A percentile compares a stretch with the other conserved stretches of the same genome.
phyloP scores from a whole-genome alignment of 305 asterid genomes.

The Andrographis paniculata region DNA sequence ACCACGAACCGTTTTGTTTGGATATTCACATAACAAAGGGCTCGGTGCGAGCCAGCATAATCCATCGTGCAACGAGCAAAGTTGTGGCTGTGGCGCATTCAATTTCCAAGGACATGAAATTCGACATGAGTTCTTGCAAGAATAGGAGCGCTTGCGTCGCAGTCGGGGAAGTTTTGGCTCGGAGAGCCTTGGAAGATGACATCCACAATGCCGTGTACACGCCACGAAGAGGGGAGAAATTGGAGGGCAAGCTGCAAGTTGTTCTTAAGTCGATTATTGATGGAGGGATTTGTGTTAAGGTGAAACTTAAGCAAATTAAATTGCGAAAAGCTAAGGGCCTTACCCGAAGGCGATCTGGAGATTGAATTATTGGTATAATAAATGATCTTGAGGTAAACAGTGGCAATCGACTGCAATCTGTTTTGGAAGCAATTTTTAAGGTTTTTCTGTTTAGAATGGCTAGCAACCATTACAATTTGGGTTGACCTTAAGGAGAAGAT shows the following conservation, averaged over 20 bases:
- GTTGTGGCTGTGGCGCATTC: conserved; percentile 78
- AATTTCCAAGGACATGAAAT: conserved; percentile 84
- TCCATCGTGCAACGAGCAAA: conserved; percentile 78
- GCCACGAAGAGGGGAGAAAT: conserved; percentile 60
- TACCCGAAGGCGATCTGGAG: conserved; percentile 17
- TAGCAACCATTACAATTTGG: conserved; percentile 50
- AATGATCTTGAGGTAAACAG: too few species aligned
- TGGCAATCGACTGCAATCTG: conserved; percentile 90
- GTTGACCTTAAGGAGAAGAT: conserved; percentile 96
- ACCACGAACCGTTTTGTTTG: conserved; percentile 82
- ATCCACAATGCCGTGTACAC: conserved; percentile 68
- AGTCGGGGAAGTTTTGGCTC: conserved; percentile 67
- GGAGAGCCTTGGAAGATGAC: conserved; percentile 76
- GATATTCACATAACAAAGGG: conserved; percentile 63
- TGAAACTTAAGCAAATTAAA: conserved; percentile 65
- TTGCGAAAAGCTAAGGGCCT: conserved; percentile 23
- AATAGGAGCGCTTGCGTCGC: conserved; percentile 57
- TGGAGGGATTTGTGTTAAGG: conserved; percentile 66
- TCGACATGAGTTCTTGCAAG: conserved; percentile 63
- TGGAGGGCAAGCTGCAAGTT: conserved; percentile 66
- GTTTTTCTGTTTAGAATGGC: conserved; percentile 54
- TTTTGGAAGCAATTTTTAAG: conserved; percentile 82
- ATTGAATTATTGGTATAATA: background rate
- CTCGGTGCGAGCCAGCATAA: conserved; percentile 72
- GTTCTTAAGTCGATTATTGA: conserved; percentile 50